Percentiles rank a stretch among this genome's conserved stretches.
Evolutionary conservation across 805 yeast genomes (phyloP).

Genomic region (Scheffersomyces coipomensis): DNA sequence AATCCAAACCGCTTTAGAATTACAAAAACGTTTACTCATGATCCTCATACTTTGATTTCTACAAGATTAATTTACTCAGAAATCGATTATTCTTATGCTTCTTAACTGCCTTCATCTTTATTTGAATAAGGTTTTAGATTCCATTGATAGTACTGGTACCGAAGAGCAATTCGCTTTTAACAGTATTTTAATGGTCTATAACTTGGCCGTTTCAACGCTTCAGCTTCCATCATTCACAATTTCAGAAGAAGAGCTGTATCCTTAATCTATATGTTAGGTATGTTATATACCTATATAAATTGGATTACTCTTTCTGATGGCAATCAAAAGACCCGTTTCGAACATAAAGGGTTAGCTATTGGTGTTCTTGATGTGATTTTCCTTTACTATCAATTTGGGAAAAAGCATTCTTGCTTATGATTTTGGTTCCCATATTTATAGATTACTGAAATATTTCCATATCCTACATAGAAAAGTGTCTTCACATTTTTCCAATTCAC

Average conservation of each 20-base stretch:
- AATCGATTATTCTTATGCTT: slow-evolving; percentile 37
- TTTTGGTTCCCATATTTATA: slow-evolving; percentile 43
- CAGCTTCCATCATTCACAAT: slow-evolving; percentile 15
- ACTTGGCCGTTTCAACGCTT: slow-evolving; percentile 30
- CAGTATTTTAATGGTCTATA: slow-evolving; percentile 49
- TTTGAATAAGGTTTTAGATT: slow-evolving; percentile 46
- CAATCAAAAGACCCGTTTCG: slow-evolving; percentile 15
- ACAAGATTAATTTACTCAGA: slow-evolving; percentile 36
- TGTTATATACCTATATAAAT: slow-evolving; percentile 20
- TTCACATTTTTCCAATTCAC: slow-evolving; percentile 24
- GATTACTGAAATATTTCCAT: slow-evolving; percentile 41
- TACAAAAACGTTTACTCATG: slow-evolving; percentile 32
- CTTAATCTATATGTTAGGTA: slow-evolving; percentile 20
- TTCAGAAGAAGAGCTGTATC: slow-evolving; percentile 30
- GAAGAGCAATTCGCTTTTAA: slow-evolving; percentile 47
- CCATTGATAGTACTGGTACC: slow-evolving; percentile 52
- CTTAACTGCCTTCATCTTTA: slow-evolving; percentile 37
- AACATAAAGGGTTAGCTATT: slow-evolving; percentile 10
- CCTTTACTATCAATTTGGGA: slow-evolving; percentile 18
- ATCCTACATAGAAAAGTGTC: slow-evolving; percentile 41
- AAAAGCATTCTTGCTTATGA: slow-evolving; percentile 19
- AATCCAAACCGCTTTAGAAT: slow-evolving; percentile 37
- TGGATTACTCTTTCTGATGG: slow-evolving; percentile 26
- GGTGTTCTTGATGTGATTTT: slow-evolving; percentile 23
- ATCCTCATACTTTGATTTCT: slow-evolving; percentile 37